These are phyloP conservation scores for Colletotrichum falcatum DNA, from an alignment of 2,329 filamentous ascomycete species.

Conservation along the genomic window DNA sequence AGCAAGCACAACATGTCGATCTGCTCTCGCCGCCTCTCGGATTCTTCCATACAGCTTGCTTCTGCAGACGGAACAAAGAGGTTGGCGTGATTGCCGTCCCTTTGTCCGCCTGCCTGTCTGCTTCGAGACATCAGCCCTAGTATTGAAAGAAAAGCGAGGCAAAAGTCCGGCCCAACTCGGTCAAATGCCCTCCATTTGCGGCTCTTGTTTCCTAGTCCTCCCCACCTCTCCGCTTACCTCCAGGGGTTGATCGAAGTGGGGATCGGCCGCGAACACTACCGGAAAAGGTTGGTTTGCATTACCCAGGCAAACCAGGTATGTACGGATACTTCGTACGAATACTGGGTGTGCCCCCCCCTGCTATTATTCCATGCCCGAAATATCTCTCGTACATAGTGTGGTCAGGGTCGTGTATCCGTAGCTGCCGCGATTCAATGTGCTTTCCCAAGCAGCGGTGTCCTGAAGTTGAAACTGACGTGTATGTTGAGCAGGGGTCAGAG, in stretches of 20 bases:
- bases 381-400: constrained; percentile 19
- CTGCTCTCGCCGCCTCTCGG: constrained; percentile 11
- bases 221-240: not conserved
- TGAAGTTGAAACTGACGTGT: constrained; percentile 42
- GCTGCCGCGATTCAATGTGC: constrained; percentile 29
- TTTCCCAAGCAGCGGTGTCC: constrained; percentile 35
- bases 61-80: constrained; percentile 19
- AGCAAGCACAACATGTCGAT: constrained; percentile 22
- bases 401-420: too few species aligned
- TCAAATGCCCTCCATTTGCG: constrained; percentile 23
- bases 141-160: constrained; percentile 4
- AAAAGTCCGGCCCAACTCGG: constrained; percentile 5
- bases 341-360: not conserved
- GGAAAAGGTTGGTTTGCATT: constrained; percentile 1
- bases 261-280: constrained; percentile 34
- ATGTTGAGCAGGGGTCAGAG: constrained; percentile 30
- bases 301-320: too few species aligned
- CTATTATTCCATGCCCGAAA: constrained; percentile 22
- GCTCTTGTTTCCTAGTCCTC: constrained; percentile 23
- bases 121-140: not conserved
- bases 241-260: constrained; percentile 14
- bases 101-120: not conserved
- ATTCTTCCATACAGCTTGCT: constrained; percentile 17
- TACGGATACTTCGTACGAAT: too few species aligned
- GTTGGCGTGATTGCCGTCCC: constrained; percentile 6